Evolutionary conservation across 2,329 filamentous ascomycete genomes (phyloP).

Genomic region (Alternaria sp.): DNA sequence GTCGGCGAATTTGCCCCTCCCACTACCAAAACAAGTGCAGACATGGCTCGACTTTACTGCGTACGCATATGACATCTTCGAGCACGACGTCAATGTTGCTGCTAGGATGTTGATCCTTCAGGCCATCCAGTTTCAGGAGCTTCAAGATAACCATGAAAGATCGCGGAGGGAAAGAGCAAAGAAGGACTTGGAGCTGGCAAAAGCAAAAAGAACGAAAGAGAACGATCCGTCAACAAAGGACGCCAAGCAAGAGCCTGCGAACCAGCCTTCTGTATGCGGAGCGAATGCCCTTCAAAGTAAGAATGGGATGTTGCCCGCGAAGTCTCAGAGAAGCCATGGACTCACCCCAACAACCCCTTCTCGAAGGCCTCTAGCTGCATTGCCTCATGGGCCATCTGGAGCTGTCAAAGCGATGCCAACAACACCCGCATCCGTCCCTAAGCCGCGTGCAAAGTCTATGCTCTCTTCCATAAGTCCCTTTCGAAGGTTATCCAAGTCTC

Average conservation of each 20-base stretch:
- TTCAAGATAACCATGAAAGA: not conserved
- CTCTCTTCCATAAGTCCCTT: constrained; percentile 1
- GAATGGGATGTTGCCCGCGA: not conserved
- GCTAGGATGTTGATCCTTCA: constrained; percentile 15
- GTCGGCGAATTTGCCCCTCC: not conserved
- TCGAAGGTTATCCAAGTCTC: not conserved
- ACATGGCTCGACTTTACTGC: not conserved
- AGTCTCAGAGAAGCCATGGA: not conserved
- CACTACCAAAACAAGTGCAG: constrained; percentile 3
- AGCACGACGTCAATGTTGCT: not conserved
- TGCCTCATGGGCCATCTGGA: not conserved
- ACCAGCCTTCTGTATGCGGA: not conserved
- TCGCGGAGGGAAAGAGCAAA: not conserved
- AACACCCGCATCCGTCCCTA: not conserved
- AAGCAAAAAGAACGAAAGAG: not conserved
- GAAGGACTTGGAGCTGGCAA: not conserved
- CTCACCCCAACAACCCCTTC: not conserved
- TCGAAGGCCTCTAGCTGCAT: not conserved
- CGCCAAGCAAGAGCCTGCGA: not conserved
- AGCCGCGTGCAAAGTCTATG: not conserved
- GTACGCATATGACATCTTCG: constrained; percentile 1
- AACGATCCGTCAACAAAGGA: not conserved
- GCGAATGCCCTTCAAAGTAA: not conserved
- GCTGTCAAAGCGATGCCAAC: not conserved
- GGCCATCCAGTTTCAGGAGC: constrained; percentile 18